phyloP scores from a whole-genome alignment of 805 yeast genomes.

The Yarrowia bubula region DNA sequence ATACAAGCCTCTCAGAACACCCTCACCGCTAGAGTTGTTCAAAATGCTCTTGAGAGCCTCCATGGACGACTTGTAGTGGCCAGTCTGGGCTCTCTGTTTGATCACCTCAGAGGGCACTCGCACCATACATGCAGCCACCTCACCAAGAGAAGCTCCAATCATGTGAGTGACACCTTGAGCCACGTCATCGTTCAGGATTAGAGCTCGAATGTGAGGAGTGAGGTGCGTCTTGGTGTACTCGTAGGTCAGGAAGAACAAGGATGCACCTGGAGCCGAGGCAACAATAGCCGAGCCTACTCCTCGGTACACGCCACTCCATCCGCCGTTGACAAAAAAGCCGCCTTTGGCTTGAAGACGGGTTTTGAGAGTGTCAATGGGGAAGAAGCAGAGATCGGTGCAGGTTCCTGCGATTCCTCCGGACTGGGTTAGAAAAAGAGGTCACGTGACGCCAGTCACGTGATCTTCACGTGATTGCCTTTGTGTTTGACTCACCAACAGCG shows the following conservation, averaged over 20 bases:
- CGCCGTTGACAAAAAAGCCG: constrained; percentile 91
- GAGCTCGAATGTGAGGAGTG: constrained; percentile 40
- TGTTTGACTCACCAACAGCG: constrained; percentile 27
- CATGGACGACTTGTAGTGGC: constrained; percentile 55
- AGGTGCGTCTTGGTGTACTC: constrained; percentile 63
- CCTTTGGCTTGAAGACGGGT: constrained; percentile 94
- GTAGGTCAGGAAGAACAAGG: constrained; percentile 77
- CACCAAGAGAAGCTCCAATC: constrained; percentile 87
- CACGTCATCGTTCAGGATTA: constrained; percentile 36
- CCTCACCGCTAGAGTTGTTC: constrained; percentile 70
- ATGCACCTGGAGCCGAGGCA: constrained; percentile 89
- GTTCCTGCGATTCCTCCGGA: constrained; percentile 95
- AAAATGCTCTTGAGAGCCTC: constrained; percentile 65
- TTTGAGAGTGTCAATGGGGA: constrained; percentile 94
- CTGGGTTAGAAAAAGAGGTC: constrained; percentile 16
- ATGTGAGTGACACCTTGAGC: constrained; percentile 62
- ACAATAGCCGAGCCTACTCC: constrained; percentile 93
- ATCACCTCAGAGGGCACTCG: constrained; percentile 97
- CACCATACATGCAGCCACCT: constrained; percentile 86
- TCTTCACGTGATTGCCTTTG: not conserved
- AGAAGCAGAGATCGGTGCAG: constrained; percentile 87
- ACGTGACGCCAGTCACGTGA: not conserved
- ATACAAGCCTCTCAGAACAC: constrained; percentile 72
- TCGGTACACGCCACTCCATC: constrained; percentile 83
- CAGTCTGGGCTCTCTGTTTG: constrained; percentile 90